Evolutionary conservation across 257 asterid species (phyloP).

Genomic region (Gentiana macrophylla): DNA sequence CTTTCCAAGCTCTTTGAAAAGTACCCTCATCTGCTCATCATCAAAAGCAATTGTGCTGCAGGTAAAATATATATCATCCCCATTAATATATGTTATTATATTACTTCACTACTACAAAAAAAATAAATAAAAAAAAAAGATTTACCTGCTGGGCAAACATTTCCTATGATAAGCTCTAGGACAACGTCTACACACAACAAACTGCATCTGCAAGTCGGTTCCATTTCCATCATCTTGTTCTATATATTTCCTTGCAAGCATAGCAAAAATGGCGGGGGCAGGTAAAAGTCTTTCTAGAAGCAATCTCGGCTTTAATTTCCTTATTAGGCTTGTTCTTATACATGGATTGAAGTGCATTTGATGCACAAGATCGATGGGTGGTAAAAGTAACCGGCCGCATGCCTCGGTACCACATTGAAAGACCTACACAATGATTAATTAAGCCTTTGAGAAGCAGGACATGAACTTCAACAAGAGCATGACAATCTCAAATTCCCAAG

Average conservation of each 20-base stretch:
- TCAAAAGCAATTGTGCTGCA: conserved; percentile 53
- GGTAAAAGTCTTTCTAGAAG: conserved; percentile 63
- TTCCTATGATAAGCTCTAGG: conserved; percentile 84
- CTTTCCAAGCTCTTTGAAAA: conserved; percentile 78
- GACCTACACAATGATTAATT: conserved; percentile 63
- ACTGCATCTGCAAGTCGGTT: conserved; percentile 57
- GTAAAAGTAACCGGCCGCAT: conserved; percentile 82
- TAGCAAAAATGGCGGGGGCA: conserved; percentile 78
- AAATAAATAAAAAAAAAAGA: too few relatives aligned
- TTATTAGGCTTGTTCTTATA: conserved; percentile 39
- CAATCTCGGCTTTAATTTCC: conserved; percentile 39
- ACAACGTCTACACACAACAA: conserved; percentile 93
- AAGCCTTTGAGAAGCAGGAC: too few relatives aligned
- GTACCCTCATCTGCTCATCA: conserved; percentile 23
- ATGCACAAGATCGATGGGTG: conserved; percentile 83
- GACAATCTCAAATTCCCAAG: too few relatives aligned
- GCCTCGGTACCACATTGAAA: conserved; percentile 80
- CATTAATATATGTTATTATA: not conserved
- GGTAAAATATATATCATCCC: too few relatives aligned
- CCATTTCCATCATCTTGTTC: conserved; percentile 42
- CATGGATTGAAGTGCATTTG: conserved; percentile 50
- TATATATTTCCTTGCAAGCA: conserved; percentile 48
- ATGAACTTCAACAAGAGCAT: too few relatives aligned
- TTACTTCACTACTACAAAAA: not conserved
- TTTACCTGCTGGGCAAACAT: conserved; percentile 75